Evolutionary conservation across 23 red algal genomes (phyloP), one percentile per base, ranked within the genome.

Genomic region (Gracilaria domingensis): DNA sequence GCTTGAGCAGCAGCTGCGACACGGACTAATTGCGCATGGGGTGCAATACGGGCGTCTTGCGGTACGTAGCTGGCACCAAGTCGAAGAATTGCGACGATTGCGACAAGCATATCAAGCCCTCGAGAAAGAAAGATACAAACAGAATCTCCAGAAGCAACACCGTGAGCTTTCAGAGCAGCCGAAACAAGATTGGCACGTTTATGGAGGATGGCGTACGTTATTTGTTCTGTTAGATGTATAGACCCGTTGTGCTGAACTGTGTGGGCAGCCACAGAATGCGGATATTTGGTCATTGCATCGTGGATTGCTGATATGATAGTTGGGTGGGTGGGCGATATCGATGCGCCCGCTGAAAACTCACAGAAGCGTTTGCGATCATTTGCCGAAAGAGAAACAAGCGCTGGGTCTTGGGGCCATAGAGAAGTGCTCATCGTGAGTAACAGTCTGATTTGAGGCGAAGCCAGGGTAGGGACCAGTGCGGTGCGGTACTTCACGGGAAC

Each of bases 51-150:
- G 1, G 59, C 82, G 62, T 86, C 53, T 72, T 86, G 82, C 37
- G 82, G 82, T 32, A 86, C 62, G 35, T 86, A 86, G 55, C 39
- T 62, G 24, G 64, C 82, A 16, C 82, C 82, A 49, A 86, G 20
- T 50, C 53, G 51, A 18, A 86, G 16, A 24, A 55, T 8, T 67
- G 82, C 82, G 34, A 86, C 44, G 21, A 86, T 73, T 33, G 61
- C 58, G 47, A 86, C 82, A 64, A 86, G 37, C 82, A 86, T 73
- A 13, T 69, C 32, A 34, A 86, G 35, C 9, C 82, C 45, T 6
- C 82, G 40, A 32, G 59, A 62, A 36, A 73, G 82, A 74, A 86
- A 86, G 35, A 86, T 7, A 65, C 82, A 73, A 1, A 86, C 82
- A 58, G 82, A 55, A 45, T 73, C 42, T 12, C 65, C 65, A 61